These are phyloP conservation scores for Sarcodon aspratus DNA, from an alignment of 768 basidiomycete genomes.

Conservation along the genomic window DNA sequence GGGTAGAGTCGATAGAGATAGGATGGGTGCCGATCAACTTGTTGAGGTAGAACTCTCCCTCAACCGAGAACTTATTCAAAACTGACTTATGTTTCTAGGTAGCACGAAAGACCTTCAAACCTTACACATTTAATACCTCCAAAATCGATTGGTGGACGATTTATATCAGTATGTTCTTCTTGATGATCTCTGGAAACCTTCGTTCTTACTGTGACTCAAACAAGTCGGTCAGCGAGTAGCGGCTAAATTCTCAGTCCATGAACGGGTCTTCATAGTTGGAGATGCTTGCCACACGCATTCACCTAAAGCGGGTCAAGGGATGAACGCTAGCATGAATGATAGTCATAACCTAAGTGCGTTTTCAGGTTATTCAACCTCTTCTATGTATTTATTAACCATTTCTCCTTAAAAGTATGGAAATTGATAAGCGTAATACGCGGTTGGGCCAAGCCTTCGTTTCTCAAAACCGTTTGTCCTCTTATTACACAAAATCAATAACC, in stretches of 20 bases:
- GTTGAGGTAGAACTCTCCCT: slow-evolving; percentile 17
- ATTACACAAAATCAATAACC: not conserved
- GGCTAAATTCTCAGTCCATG: slow-evolving; percentile 30
- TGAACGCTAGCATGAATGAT: slow-evolving; percentile 46
- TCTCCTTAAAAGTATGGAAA: slow-evolving; percentile 32
- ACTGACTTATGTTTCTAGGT: slow-evolving; percentile 13
- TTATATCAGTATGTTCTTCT: slow-evolving; percentile 28
- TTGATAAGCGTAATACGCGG: slow-evolving; percentile 36
- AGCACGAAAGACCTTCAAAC: slow-evolving; percentile 27
- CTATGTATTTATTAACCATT: not conserved
- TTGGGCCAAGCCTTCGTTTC: slow-evolving; percentile 30
- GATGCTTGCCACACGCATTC: slow-evolving; percentile 40
- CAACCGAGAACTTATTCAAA: not conserved
- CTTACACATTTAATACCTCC: slow-evolving; percentile 22
- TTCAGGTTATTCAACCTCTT: not conserved
- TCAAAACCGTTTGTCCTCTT: slow-evolving; percentile 30
- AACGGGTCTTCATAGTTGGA: slow-evolving; percentile 46
- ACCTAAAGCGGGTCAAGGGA: slow-evolving; percentile 36
- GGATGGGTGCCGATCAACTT: slow-evolving; percentile 26
- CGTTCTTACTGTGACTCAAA: not conserved
- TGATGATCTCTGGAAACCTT: not conserved
- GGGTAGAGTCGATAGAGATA: slow-evolving; percentile 28
- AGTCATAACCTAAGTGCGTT: slow-evolving; percentile 34
- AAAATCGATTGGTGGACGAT: slow-evolving; percentile 38
- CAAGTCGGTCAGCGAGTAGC: slow-evolving; percentile 47